Evolutionary conservation across 805 yeast genomes (phyloP).

Genomic region (Pichia ethanolica): DNA sequence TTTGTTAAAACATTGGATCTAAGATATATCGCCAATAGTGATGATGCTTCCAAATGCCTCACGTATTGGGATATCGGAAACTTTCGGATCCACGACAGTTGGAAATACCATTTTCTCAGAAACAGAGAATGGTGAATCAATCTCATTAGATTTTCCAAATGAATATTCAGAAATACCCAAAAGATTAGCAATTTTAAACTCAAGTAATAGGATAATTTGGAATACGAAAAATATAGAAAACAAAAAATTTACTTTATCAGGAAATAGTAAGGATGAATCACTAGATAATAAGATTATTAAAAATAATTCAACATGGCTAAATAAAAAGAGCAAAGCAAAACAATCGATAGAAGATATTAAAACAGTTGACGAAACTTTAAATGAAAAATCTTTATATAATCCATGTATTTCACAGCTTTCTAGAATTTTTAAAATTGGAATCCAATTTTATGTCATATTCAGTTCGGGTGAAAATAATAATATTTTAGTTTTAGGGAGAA

Average conservation of each 20-base stretch:
- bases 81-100: not conserved
- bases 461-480: not conserved
- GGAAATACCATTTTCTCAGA: not conserved
- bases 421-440: not conserved
- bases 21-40: too few relatives aligned
- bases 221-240: not conserved
- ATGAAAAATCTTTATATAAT: not conserved
- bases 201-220: not conserved
- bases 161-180: not conserved
- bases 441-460: not conserved
- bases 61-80: constrained; percentile 2
- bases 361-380: not conserved
- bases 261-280: not conserved
- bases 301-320: not conserved
- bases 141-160: not conserved
- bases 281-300: not conserved
- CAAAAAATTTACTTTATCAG: not conserved
- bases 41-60: not conserved
- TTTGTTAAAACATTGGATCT: too few relatives aligned
- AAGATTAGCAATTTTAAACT: not conserved
- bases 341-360: not conserved
- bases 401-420: not conserved
- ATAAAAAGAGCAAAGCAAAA: not conserved
- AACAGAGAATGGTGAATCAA: not conserved
- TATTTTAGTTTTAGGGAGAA: not conserved